These are phyloP conservation scores for Hypomyces rosellus DNA, from an alignment of 2,329 filamentous ascomycete species.

Conservation along the genomic window DNA sequence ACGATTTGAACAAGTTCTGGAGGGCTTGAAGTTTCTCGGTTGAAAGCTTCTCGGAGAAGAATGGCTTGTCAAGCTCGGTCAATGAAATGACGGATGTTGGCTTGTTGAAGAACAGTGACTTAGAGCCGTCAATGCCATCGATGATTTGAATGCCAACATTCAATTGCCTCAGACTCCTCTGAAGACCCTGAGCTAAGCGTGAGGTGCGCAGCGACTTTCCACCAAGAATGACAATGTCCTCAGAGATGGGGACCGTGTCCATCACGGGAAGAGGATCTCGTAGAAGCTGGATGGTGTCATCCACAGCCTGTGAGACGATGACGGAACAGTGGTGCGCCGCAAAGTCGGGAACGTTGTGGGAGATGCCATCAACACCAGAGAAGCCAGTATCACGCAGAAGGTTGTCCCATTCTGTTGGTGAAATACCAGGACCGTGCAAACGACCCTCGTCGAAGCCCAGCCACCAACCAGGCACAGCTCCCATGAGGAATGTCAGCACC, in stretches of 20 bases:
- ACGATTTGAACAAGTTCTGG: background rate
- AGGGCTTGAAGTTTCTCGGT: background rate
- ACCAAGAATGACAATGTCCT: background rate
- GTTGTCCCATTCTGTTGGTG: background rate
- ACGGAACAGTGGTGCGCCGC: background rate
- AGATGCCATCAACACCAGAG: slow-evolving; percentile 6
- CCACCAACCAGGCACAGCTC: slow-evolving; percentile 10
- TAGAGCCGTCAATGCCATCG: too few relatives aligned
- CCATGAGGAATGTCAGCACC: slow-evolving; percentile 2
- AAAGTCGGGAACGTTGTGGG: background rate
- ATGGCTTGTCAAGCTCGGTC: background rate
- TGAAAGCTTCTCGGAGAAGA: background rate
- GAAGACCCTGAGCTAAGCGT: background rate
- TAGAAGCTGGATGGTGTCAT: background rate
- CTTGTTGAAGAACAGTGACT: background rate
- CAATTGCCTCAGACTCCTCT: background rate
- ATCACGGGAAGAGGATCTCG: background rate
- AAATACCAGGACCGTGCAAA: background rate
- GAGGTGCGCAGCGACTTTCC: background rate
- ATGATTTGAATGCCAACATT: background rate
- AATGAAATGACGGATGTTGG: background rate
- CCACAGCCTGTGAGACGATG: background rate
- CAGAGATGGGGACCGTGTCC: background rate
- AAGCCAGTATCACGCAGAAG: slow-evolving; percentile 6
- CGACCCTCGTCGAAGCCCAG: slow-evolving; percentile 6